Evolutionary conservation across 169 alveolate genomes (phyloP).

Genomic region (Plasmodium cynomolgi): DNA sequence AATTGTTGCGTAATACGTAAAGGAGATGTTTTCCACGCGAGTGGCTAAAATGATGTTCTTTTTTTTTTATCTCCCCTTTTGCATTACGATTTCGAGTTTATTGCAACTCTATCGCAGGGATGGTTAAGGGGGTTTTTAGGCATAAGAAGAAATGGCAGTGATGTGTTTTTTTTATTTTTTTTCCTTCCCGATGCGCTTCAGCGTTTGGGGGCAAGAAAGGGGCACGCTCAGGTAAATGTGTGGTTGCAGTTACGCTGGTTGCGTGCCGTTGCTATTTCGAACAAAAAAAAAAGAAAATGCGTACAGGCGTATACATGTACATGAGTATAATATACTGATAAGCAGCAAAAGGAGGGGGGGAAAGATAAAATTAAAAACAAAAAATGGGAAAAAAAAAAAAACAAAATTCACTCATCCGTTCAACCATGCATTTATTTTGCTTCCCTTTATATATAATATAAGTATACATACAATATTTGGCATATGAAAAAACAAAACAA

Average conservation of each 20-base stretch:
- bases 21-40: neutral
- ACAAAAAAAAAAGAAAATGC: neutral
- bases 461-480: neutral
- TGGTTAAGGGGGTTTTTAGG: neutral
- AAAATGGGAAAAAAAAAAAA: too few relatives aligned
- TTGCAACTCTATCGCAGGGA: neutral
- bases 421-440: neutral
- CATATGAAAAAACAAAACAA: neutral
- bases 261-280: neutral
- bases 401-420: neutral
- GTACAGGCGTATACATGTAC: neutral
- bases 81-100: neutral
- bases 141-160: neutral
- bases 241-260: neutral
- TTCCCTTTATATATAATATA: neutral
- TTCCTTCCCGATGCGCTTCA: neutral
- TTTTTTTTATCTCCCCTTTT: neutral
- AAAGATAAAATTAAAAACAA: too few relatives aligned
- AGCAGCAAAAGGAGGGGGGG: neutral
- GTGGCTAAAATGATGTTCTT: neutral
- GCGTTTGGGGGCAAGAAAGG: neutral
- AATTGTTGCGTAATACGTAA: neutral
- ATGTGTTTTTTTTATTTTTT: neutral
- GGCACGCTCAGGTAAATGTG: neutral
- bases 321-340: neutral